phyloP scores from a whole-genome alignment of 371 early-diverging fungal species.

The Syncephalastrum contaminatum region DNA sequence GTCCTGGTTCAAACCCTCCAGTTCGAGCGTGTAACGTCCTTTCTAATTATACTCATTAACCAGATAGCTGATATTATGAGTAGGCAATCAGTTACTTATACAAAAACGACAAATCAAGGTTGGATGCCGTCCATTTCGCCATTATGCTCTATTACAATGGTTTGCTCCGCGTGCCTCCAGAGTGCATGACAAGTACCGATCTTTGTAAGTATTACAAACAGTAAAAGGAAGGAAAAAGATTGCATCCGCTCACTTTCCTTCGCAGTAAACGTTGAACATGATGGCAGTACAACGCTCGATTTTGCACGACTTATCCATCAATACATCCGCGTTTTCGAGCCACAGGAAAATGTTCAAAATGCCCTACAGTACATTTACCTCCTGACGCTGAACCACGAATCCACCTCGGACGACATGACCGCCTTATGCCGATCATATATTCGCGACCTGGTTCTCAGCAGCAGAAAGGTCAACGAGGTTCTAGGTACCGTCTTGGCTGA shows the following conservation, averaged over 20 bases:
- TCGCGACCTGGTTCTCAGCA: conserved; percentile 42
- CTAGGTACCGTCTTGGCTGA: conserved; percentile 54
- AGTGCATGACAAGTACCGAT: conserved; percentile 20
- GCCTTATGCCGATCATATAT: conserved; percentile 41
- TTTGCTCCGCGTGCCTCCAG: conserved; percentile 68
- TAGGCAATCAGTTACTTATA: conserved; percentile 75
- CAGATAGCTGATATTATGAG: background rate
- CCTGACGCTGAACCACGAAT: conserved; percentile 53
- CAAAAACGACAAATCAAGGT: conserved; percentile 51
- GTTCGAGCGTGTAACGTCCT: conserved; percentile 71
- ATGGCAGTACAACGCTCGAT: conserved; percentile 43
- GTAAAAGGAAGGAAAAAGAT: background rate
- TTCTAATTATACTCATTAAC: background rate
- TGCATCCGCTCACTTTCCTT: background rate
- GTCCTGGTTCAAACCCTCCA: conserved; percentile 82
- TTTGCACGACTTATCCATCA: conserved; percentile 62
- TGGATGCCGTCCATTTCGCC: conserved; percentile 92
- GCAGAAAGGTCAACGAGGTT: conserved; percentile 55
- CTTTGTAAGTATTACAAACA: conserved; percentile 27
- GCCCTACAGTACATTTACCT: conserved; percentile 68
- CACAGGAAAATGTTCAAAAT: conserved; percentile 46
- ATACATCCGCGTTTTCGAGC: conserved; percentile 50
- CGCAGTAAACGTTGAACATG: conserved; percentile 30
- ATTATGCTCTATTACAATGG: conserved; percentile 80
- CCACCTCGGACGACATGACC: conserved; percentile 35